These are phyloP conservation scores for Cyclospora cayetanensis DNA, from an alignment of 169 alveolate species.

Conservation along the genomic window DNA sequence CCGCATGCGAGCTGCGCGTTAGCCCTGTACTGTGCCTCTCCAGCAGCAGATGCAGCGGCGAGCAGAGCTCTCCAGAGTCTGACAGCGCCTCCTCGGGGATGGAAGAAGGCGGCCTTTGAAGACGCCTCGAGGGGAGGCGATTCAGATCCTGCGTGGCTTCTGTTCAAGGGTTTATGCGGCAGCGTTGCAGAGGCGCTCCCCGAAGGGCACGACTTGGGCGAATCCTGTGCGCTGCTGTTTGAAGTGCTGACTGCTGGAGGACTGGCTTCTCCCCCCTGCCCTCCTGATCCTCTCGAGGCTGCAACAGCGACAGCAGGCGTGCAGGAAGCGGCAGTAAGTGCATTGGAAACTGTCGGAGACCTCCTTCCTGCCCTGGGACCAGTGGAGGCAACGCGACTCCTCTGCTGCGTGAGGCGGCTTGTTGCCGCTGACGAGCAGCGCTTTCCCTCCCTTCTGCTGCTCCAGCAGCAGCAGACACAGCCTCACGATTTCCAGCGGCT, in stretches of 20 bases:
- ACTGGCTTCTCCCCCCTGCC: conserved; percentile 29
- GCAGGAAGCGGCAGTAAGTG: background rate
- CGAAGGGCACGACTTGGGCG: background rate
- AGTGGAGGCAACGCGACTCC: background rate
- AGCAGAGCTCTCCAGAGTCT: background rate
- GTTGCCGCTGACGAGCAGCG: conserved; percentile 27
- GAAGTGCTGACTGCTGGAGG: background rate
- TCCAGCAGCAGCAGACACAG: conserved; percentile 36
- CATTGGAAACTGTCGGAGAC: background rate
- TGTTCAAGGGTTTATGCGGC: conserved; percentile 12
- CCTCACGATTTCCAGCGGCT: background rate
- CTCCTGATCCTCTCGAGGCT: background rate
- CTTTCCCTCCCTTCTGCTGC: background rate
- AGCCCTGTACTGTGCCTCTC: background rate
- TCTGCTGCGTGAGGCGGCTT: conserved; percentile 20
- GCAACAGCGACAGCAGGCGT: background rate
- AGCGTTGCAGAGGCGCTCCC: background rate
- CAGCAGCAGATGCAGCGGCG: conserved; percentile 48
- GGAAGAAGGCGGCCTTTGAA: background rate
- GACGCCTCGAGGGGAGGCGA: background rate
- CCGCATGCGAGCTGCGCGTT: background rate
- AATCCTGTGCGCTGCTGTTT: background rate
- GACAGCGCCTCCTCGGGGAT: background rate
- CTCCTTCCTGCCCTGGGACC: conserved; percentile 20
- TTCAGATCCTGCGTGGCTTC: background rate